Evolutionary conservation across 2,329 filamentous ascomycete genomes (phyloP), one percentile per base, ranked within the genome.

Genomic region (Diaporthe aspalathi): DNA sequence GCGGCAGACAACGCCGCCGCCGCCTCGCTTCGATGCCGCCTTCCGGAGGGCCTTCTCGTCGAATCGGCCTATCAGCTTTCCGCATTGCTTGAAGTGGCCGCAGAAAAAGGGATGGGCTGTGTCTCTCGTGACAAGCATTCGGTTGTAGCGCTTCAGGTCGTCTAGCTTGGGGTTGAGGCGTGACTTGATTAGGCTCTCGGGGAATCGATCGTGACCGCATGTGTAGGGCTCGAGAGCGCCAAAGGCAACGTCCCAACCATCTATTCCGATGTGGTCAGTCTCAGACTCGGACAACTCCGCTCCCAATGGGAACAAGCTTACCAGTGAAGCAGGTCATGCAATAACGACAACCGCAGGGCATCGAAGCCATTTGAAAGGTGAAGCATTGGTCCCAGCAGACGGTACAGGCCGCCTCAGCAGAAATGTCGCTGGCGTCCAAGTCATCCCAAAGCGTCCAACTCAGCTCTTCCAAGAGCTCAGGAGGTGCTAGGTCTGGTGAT

Each of bases 81-180:
- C 65, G 38, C 50, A 67, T 17, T 32, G 38, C 38, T 56, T 40
- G 27, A 63, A 63, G 35, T 67, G 27, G 32, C 16, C 17, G 65
- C 65, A 67, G 50, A 43, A 67, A 24, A 67, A 67, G 22, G 65
- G 65, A 12, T 67, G 47, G 12, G 47, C 49, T n/a, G 49, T 67
- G 65, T 54, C 65, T 2, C 49, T 49, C 9, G 49, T 20, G 5
- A 32, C 5, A 14, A 67, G 65, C 35, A 67, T 56, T 22, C 17
- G 47, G 8, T 32, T 16, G 65, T 67, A 67, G 22, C 49, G 65
- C 65, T 67, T 54, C 35, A 67, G 16, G 47, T 67, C 22, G 47
- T 63, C 16, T 14, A 5, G 40, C 0, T 35, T 11, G 57, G 57
- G 57, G 4, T 17, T 5, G 27, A 63, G 16, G 57, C 57, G 40